Base-by-base conservation (phyloP, 768 basidiomycete genomes). In the Cyclocybe cylindracea region DNA sequence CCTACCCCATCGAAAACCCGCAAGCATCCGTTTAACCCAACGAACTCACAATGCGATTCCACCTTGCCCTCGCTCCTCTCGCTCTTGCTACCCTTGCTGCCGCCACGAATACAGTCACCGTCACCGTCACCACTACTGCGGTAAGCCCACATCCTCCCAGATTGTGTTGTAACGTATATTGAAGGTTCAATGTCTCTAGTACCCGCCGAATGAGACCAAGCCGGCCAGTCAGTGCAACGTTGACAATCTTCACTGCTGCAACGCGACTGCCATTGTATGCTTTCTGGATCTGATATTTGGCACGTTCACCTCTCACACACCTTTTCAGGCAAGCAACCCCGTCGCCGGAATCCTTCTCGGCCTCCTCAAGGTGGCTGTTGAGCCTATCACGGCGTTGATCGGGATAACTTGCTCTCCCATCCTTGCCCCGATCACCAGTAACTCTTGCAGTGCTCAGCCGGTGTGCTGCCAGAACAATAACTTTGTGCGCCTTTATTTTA, bases 391-490 rank as follows among this genome's bases (percentile, higher is more conserved):
- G 36, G 60, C 46, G 8, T 51, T 45, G 7, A 19, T 55, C n/a
- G 54, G 54, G 10, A 29, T 48, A 24, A 62, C 53, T 40, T 72
- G 70, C 61, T 52, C 51, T 37, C 68, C 69, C 10, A 56, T 70
- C 44, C 43, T 54, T 24, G 48, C 61, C 53, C 55, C 66, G 44
- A 42, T 46, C 40, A 54, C 57, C 16, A 60, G 66, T 10, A 54
- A 33, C 39, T 60, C 61, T 33, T 66, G 63, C 54, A 29, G 48
- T 31, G 55, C 56, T 14, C 65, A 69, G 47, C 58, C 64, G 40
- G 66, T 67, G 43, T 69, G 67, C 51, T 70, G 66, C 66, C 47
- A 51, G 13, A 50, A 61, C 46, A 64, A 66, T 44, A 53, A 24
- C 57, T 68, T 67, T 57, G 58, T 64, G 44, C 60, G 59, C n/a